A percentile compares a stretch with the other conserved stretches of the same genome.
Conservation (phyloP, 164 flowering plant genomes). For the Liriodendron chinense region DNA sequence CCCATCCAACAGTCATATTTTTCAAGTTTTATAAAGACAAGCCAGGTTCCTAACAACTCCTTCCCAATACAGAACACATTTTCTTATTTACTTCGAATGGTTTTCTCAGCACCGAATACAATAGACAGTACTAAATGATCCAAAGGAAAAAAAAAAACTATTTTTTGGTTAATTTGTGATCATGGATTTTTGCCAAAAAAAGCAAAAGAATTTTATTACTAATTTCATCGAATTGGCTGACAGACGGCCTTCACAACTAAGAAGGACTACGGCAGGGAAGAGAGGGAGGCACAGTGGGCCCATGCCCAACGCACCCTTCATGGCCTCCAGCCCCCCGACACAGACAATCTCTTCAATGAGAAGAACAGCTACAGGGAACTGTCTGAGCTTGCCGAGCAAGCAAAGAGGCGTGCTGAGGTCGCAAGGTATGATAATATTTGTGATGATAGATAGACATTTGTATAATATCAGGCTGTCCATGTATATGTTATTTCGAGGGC, state of each 20-base stretch:
- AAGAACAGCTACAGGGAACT: conserved; percentile 34
- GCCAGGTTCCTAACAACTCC: no score
- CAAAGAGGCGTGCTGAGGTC: conserved; percentile 26
- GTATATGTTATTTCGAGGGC: neutral
- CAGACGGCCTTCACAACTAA: conserved; percentile 81
- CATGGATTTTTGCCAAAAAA: no score
- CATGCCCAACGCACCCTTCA: conserved; percentile 74
- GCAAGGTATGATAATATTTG: conserved; percentile 17
- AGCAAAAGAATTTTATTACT: no score
- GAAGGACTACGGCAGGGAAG: conserved; percentile 79
- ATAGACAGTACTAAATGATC: no score
- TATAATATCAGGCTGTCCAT: neutral
- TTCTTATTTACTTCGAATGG: no score
- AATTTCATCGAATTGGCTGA: neutral
- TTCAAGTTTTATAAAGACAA: no score
- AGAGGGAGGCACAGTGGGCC: conserved; percentile 91
- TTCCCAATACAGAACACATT: no score
- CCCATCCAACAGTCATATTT: no score
- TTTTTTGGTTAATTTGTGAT: no score
- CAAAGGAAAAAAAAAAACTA: no score
- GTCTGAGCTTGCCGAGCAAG: conserved; percentile 23
- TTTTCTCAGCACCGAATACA: no score
- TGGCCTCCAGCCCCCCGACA: conserved; percentile 47
- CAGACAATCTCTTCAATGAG: conserved; percentile 20
- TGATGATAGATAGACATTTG: neutral